Percentiles rank a stretch among this genome's conserved stretches.
These are phyloP conservation scores for Aspergillus ochraceoroseus DNA, from an alignment of 2,329 filamentous ascomycete genomes.

Conservation along the genomic window DNA sequence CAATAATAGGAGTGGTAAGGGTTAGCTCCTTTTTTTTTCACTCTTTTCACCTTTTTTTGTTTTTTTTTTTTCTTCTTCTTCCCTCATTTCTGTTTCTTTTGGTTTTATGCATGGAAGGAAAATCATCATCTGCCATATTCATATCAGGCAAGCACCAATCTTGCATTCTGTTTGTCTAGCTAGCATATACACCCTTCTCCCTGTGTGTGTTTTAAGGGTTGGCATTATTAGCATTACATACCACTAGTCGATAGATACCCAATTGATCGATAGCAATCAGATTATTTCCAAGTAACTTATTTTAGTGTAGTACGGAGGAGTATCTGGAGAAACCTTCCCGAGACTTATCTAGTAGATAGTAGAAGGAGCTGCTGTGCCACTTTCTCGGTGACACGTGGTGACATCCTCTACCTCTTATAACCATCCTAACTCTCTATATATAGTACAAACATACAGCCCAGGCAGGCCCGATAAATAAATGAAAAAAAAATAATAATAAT, in stretches of 20 bases:
- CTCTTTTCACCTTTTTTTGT: conserved; percentile 9
- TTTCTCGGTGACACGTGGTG: too few relatives aligned
- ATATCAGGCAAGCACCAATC: neutral
- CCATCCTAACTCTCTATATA: too few relatives aligned
- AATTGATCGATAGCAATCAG: conserved; percentile 7
- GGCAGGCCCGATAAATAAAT: too few relatives aligned
- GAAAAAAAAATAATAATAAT: too few relatives aligned
- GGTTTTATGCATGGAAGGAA: conserved; percentile 2
- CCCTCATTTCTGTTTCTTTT: neutral
- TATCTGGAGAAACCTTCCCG: too few relatives aligned
- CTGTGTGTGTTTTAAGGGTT: neutral
- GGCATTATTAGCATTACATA: conserved; percentile 10
- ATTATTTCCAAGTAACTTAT: too few relatives aligned
- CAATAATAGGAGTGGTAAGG: too few relatives aligned
- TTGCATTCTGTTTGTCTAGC: conserved; percentile 5
- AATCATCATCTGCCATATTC: neutral
- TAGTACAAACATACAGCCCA: neutral
- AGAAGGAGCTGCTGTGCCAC: too few relatives aligned
- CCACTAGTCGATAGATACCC: conserved; percentile 11
- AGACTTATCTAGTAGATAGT: too few relatives aligned
- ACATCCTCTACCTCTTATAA: too few relatives aligned
- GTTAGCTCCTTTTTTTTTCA: too few relatives aligned
- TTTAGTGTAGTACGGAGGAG: too few relatives aligned
- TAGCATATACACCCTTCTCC: conserved; percentile 2
- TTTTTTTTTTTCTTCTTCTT: neutral